These are phyloP conservation scores for Caryopteris hybrid DNA, from an alignment of 305 asterid species.

Conservation along the genomic window DNA sequence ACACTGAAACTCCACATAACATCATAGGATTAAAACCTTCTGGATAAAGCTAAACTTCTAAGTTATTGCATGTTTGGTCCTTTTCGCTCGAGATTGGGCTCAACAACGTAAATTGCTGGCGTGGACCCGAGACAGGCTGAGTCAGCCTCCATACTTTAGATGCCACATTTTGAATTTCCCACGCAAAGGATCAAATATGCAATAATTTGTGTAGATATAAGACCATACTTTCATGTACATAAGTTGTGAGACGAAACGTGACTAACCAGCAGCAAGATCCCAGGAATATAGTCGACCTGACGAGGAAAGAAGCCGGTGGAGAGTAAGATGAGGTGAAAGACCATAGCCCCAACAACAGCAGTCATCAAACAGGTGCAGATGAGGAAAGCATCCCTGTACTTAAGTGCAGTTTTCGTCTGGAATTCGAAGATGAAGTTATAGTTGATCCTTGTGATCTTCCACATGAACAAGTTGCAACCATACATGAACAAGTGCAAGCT, in stretches of 20 bases:
- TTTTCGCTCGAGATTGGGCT: too few relatives aligned
- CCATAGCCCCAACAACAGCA: slow-evolving; percentile 67
- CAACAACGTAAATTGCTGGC: too few relatives aligned
- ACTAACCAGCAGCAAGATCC: slow-evolving; percentile 65
- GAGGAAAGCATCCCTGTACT: slow-evolving; percentile 85
- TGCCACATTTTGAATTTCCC: too few relatives aligned
- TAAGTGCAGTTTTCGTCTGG: slow-evolving; percentile 63
- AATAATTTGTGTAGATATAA: too few relatives aligned
- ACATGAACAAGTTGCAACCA: slow-evolving; percentile 76
- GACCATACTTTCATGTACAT: too few relatives aligned
- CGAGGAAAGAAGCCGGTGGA: slow-evolving; percentile 43
- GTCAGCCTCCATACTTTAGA: too few relatives aligned
- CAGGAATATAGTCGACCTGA: slow-evolving; percentile 62
- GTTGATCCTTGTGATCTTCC: slow-evolving; percentile 84
- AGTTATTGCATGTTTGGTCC: too few relatives aligned
- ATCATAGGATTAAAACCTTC: not conserved
- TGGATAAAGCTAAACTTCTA: not conserved
- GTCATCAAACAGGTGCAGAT: slow-evolving; percentile 79
- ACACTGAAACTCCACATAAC: slow-evolving; percentile 30
- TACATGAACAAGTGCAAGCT: slow-evolving; percentile 91
- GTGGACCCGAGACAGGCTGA: too few relatives aligned
- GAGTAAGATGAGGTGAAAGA: slow-evolving; percentile 73
- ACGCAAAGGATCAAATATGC: too few relatives aligned
- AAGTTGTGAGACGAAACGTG: not conserved
- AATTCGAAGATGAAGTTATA: slow-evolving; percentile 83